These are phyloP conservation scores for Annulohypoxylon moriforme DNA, from an alignment of 495 filamentous ascomycete genomes.

Conservation along the genomic window DNA sequence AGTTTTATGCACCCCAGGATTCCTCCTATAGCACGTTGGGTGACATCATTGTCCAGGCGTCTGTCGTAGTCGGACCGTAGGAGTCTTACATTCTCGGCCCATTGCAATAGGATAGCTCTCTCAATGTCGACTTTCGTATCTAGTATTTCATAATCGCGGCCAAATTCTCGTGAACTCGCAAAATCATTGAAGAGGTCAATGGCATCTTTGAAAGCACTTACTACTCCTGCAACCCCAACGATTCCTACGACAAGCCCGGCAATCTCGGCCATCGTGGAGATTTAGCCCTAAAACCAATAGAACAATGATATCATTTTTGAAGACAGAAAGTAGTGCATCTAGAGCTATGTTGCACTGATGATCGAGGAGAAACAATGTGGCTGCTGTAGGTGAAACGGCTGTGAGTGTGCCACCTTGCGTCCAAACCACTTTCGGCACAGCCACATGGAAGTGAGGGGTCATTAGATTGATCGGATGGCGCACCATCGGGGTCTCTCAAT, in stretches of 20 bases:
- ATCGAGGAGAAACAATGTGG: too few relatives aligned
- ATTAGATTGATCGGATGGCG: too few relatives aligned
- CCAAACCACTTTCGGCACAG: too few relatives aligned
- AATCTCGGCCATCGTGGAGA: not conserved
- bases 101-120: constrained; percentile 45
- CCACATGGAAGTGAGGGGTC: too few relatives aligned
- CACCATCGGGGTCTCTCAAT: too few relatives aligned
- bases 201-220: constrained; percentile 43
- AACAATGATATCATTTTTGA: too few relatives aligned
- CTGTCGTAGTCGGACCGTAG: constrained; percentile 21
- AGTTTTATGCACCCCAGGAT: constrained; percentile 12
- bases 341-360: too few relatives aligned
- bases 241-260: not conserved
- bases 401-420: too few relatives aligned
- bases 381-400: too few relatives aligned
- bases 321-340: too few relatives aligned
- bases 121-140: constrained; percentile 22
- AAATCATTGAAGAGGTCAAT: constrained; percentile 41
- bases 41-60: constrained; percentile 3
- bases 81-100: constrained; percentile 9
- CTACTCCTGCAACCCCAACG: constrained; percentile 19
- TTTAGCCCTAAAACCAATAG: too few relatives aligned
- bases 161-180: constrained; percentile 27
- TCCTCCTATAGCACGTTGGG: not conserved
- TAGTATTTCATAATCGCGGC: constrained; percentile 46